These are phyloP conservation scores for Ceratorhiza oryzae-sativae DNA, from an alignment of 1,284 basidiomycete genomes.

Conservation along the genomic window DNA sequence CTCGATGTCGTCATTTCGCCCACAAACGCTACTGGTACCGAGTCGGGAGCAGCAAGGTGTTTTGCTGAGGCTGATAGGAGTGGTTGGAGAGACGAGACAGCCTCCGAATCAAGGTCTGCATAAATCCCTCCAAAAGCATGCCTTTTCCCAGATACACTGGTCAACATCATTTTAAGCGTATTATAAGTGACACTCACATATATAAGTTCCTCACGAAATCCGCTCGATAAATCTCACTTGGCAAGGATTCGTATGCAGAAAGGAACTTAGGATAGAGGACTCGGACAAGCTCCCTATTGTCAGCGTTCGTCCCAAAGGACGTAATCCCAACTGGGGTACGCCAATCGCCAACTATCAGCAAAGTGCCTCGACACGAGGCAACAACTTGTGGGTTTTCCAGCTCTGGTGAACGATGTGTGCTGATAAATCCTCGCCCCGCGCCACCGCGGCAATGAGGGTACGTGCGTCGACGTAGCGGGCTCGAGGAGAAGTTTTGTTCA, in stretches of 20 bases:
- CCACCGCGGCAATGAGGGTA: constrained; percentile 3
- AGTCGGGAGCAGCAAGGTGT: not conserved
- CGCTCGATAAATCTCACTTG: constrained; percentile 28
- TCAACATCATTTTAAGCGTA: not conserved
- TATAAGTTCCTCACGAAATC: constrained; percentile 33
- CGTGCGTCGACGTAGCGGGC: constrained; percentile 6
- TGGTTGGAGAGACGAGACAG: constrained; percentile 10
- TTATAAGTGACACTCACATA: not conserved
- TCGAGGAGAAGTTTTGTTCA: constrained; percentile 16
- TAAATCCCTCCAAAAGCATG: constrained; percentile 35
- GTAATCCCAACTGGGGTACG: constrained; percentile 20
- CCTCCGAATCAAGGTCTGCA: constrained; percentile 28
- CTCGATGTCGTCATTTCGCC: constrained; percentile 23
- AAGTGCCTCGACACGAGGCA: constrained; percentile 18
- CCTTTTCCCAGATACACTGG: not conserved
- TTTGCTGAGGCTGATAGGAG: constrained; percentile 25
- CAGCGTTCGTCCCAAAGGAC: constrained; percentile 32
- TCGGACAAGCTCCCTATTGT: constrained; percentile 28
- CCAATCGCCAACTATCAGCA: constrained; percentile 23
- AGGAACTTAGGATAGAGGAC: constrained; percentile 20
- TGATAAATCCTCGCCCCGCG: not conserved
- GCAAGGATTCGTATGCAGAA: constrained; percentile 11
- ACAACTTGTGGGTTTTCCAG: constrained; percentile 25
- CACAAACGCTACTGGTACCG: constrained; percentile 12
- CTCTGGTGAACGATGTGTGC: constrained; percentile 24